Base-by-base conservation (phyloP, 768 basidiomycete species). In the Rubroboletus pulcherrimus region DNA sequence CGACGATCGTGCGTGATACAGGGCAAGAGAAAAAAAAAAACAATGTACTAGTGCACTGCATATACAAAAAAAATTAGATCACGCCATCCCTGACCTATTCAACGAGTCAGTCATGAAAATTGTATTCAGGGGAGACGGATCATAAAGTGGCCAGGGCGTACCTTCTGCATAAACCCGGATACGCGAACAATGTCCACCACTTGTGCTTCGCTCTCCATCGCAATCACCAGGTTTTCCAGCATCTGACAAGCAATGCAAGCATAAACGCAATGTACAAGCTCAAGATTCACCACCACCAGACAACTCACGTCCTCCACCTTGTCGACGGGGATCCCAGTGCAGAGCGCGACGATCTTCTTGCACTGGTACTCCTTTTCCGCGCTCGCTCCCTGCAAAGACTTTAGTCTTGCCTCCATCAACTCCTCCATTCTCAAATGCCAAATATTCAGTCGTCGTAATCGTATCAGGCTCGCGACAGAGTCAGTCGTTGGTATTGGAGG, bases 121-220 rank as follows among this genome's bases (percentile, higher is more conserved):
- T 41, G 24, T 21, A 31, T 60, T 68, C 62, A 62, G 58, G 61
- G 58, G 64, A 44, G 59, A 56, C 58, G 58, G 54, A 58, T 46
- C 47, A 62, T 60, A 61, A 40, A 55, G 19, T 6, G 31, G 14
- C 53, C 10, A n/a, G 5, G 17, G 51, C 76, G 29, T 49, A 89
- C 89, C 79, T 91, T 93, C 71, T 91, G 89, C 89, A 95, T 89
- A 70, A 95, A 94, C 2, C 87, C 89, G 45, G 91, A 91, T 39
- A 95, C 88, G 51, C 91, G 84, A 42, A 84, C 84, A 51, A 94
- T 84, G 70, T 94, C 93, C 31, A 89, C 83, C 54, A 88, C 80
- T 56, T 88, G 84, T 2, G 87, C 74, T 65, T 95, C 93, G 64
- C 91, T 94, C 69, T 96, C 92, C 49, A 97, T 83, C 31, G 94